A percentile compares a stretch with the other conserved stretches of the same genome.
These are phyloP conservation scores for Phytomonas francai DNA, from an alignment of 208 protist species.

Conservation along the genomic window DNA sequence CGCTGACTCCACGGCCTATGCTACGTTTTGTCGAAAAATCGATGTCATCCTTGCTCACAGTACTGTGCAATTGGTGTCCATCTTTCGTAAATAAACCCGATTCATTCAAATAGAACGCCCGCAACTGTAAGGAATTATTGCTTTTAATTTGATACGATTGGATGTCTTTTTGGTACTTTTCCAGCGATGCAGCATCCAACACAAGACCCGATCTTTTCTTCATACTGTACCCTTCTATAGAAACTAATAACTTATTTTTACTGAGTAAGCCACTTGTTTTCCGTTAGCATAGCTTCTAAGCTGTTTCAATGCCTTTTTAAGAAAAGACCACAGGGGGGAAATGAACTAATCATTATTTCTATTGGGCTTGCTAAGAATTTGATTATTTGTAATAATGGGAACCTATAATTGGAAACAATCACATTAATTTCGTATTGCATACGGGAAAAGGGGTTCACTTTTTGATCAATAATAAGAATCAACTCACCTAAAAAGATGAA, in stretches of 20 bases:
- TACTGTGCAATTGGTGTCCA: conserved; percentile 53
- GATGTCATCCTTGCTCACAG: conserved; percentile 77
- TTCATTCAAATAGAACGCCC: conserved; percentile 80
- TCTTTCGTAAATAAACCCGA: conserved; percentile 81
- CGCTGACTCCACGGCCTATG: conserved; percentile 71
- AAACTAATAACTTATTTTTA: not conserved
- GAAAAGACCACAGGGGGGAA: not conserved
- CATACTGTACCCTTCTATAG: conserved; percentile 17
- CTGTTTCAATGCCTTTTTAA: not conserved
- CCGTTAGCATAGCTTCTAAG: not conserved
- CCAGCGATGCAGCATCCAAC: conserved; percentile 56
- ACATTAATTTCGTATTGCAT: not conserved
- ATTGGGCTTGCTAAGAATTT: not conserved
- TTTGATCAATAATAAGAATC: not conserved
- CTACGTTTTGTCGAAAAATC: conserved; percentile 47
- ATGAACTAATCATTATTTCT: not conserved
- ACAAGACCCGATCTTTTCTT: conserved; percentile 49
- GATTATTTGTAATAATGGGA: no score
- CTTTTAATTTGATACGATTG: conserved; percentile 86
- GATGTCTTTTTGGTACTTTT: conserved; percentile 55
- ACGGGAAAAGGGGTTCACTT: not conserved
- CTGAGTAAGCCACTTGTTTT: not conserved
- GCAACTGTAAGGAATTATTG: conserved; percentile 81
- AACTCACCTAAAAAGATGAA: not conserved
- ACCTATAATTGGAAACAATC: not conserved